Evolutionary conservation across 306 rosid genomes (phyloP), one percentile per base, ranked within the genome.

Genomic region (Amphicarpaea edgeworthii): DNA sequence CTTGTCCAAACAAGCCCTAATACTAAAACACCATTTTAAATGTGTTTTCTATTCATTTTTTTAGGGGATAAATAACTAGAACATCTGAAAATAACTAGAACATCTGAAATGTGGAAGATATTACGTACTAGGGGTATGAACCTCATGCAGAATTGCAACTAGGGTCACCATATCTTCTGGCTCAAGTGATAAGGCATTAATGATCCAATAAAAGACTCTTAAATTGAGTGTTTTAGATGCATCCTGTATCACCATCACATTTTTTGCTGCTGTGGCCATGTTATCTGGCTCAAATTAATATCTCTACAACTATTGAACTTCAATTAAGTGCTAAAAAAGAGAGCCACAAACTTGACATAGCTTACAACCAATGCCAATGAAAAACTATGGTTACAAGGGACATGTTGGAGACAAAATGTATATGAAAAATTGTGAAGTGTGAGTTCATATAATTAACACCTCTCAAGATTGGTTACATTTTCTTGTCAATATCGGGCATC

Each of bases 241-340:
- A 77, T 90, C 98, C 58, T 84, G 86, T 58, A 93, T 83, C 87
- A 89, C 89, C 82, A 91, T 85, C 75, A 91, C 91, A 54, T 81
- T 89, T 50, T 87, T 80, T 23, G 46, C 75, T 57, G 61, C 88
- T 53, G 75, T 77, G 12, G 69, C 66, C 82, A 77, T 76, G 42
- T 28, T 4, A 34, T 26, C n/a, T 40, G 12, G 19, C 54, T 64
- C 45, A 77, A n/a, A n/a, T n/a, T n/a, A n/a, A 62, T 14, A 51
- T 65, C 55, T 12, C 47, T 7, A 12, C 49, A 71, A 42, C 49
- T n/a, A n/a, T n/a, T 71, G 8, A 53, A 59, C 73, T 70, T 60
- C n/a, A n/a, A n/a, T n/a, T 57, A 30, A 17, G 26, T 37, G 66
- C 49, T 70, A 15, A 70, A 67, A 26, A 60, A 42, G 32, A 15